These are phyloP conservation scores for Prunus yedoensis DNA, from an alignment of 331 rosid genomes.

Conservation along the genomic window DNA sequence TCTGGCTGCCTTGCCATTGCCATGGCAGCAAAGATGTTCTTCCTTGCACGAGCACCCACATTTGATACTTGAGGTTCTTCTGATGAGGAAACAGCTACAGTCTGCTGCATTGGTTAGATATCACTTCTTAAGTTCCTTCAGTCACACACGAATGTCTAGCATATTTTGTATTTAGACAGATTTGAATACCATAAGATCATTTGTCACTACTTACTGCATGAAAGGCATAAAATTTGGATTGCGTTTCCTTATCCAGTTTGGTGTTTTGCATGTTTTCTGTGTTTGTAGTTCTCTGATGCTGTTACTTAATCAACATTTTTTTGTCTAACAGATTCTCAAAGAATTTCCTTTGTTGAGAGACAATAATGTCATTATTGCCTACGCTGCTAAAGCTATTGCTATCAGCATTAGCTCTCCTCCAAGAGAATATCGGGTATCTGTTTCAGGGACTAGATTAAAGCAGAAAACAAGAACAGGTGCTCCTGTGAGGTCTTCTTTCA, in stretches of 20 bases:
- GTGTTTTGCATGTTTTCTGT: not conserved
- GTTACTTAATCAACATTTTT: constrained; percentile 17
- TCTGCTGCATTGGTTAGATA: constrained; percentile 79
- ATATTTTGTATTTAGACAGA: constrained; percentile 8
- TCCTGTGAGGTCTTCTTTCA: constrained; percentile 64
- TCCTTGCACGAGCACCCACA: constrained; percentile 96
- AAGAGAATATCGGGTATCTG: constrained; percentile 86
- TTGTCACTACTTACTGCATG: not conserved
- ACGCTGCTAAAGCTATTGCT: constrained; percentile 81
- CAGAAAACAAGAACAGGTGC: constrained; percentile 72
- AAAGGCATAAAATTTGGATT: constrained; percentile 15
- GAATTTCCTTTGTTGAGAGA: constrained; percentile 90
- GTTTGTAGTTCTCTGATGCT: constrained; percentile 3
- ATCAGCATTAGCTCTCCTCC: constrained; percentile 79
- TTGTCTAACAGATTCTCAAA: constrained; percentile 63
- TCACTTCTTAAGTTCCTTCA: constrained; percentile 19
- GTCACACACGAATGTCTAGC: constrained; percentile 11
- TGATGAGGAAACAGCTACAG: constrained; percentile 95
- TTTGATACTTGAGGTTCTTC: constrained; percentile 84
- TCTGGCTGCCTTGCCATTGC: constrained; percentile 85
- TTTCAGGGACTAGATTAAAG: constrained; percentile 74
- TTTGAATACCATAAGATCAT: not conserved
- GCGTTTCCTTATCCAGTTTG: not conserved
- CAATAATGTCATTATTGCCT: constrained; percentile 65
- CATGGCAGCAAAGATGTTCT: constrained; percentile 99